A percentile compares a stretch with the other conserved stretches of the same genome.
These are phyloP conservation scores for Leccinum solheimii DNA, from an alignment of 1,284 basidiomycete genomes.

Conservation along the genomic window DNA sequence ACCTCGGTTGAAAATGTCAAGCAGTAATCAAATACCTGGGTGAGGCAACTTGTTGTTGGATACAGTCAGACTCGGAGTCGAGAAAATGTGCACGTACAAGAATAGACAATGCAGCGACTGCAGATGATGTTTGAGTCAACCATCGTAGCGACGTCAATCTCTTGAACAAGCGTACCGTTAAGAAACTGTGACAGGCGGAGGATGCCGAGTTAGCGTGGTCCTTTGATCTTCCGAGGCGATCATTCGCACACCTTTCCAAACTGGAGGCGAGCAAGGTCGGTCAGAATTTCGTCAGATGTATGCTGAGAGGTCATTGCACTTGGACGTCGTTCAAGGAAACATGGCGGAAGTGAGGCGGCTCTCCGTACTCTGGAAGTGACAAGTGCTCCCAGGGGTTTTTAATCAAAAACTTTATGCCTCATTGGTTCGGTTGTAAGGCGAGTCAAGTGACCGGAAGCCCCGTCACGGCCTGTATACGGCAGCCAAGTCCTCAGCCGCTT, in stretches of 20 bases:
- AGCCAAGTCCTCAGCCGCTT: too few relatives aligned
- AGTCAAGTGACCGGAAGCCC: too few relatives aligned
- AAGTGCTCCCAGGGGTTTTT: too few relatives aligned
- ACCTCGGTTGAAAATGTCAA: too few relatives aligned
- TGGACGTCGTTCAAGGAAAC: too few relatives aligned
- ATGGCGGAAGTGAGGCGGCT: background rate
- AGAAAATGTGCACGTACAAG: constrained; percentile 18
- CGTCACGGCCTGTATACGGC: too few relatives aligned
- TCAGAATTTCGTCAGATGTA: too few relatives aligned
- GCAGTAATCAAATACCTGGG: too few relatives aligned
- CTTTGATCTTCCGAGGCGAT: background rate
- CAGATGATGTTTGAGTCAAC: background rate
- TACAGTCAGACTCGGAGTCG: background rate
- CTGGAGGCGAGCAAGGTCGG: constrained; percentile 10
- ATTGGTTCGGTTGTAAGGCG: too few relatives aligned
- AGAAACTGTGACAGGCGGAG: constrained; percentile 14
- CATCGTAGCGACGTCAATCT: background rate
- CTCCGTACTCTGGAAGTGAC: too few relatives aligned
- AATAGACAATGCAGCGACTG: background rate
- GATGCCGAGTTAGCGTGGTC: background rate
- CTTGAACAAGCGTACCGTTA: constrained; percentile 20
- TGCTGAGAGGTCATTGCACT: too few relatives aligned
- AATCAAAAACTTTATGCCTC: too few relatives aligned
- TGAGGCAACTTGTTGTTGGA: background rate
- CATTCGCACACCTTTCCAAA: constrained; percentile 20